A percentile compares a stretch with the other conserved stretches of the same genome.
phyloP scores from a whole-genome alignment of 345 rosid species.

The Populus pruinosa region DNA sequence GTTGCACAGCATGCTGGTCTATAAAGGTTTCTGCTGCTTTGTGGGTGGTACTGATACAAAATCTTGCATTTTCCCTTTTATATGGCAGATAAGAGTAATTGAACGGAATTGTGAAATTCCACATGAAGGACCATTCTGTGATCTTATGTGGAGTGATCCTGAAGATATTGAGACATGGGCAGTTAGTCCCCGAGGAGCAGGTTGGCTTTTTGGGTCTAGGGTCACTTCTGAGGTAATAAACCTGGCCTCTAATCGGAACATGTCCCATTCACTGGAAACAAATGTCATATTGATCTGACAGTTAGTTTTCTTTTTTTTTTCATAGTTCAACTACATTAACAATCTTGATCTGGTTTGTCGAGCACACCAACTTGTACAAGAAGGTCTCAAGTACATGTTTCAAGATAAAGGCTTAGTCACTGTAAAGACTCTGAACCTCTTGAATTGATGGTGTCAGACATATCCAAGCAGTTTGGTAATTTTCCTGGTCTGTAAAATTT shows the following conservation, averaged over 20 bases:
- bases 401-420: slow-evolving; percentile 99
- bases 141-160: slow-evolving; percentile 99
- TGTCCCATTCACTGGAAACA: slow-evolving; percentile 3
- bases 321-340: slow-evolving; percentile 93
- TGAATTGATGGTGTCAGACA: not conserved
- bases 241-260: not conserved
- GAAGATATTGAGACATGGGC: slow-evolving; percentile 99
- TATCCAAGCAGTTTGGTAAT: slow-evolving; percentile 18
- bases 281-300: slow-evolving; percentile 10
- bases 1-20: not conserved
- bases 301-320: not conserved
- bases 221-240: slow-evolving; percentile 89
- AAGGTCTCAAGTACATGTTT: slow-evolving; percentile 99
- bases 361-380: slow-evolving; percentile 99
- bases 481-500: slow-evolving; percentile 23
- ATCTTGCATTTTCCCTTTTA: not conserved
- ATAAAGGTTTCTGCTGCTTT: not conserved
- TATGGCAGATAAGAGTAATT: slow-evolving; percentile 76
- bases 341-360: slow-evolving; percentile 94
- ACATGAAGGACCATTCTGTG: slow-evolving; percentile 99
- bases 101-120: slow-evolving; percentile 98
- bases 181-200: slow-evolving; percentile 99
- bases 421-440: slow-evolving; percentile 40
- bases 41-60: slow-evolving; percentile 9
- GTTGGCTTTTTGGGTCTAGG: slow-evolving; percentile 99